Evolutionary conservation across 306 rosid species (phyloP), one percentile per base, ranked within the genome.

Genomic region (Macrotyloma uniflorum): DNA sequence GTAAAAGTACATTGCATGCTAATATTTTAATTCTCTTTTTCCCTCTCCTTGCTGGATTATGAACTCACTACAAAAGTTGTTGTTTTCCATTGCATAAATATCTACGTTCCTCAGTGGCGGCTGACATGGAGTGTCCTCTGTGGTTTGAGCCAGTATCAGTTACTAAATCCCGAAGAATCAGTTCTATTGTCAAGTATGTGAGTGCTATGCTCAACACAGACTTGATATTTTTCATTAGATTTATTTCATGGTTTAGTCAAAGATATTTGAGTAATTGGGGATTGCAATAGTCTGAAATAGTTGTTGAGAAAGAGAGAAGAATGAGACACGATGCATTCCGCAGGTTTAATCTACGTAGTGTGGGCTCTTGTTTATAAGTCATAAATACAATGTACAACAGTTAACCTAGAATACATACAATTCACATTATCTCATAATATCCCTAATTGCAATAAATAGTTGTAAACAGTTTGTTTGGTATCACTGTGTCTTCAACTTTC

Each of bases 91-190:
- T 53, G 63, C 68, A 73, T 70, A 42, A 33, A 46, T 75, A 69
- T 81, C n/a, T 8, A 7, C 38, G 23, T 43, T 83, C 59, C 49
- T 20, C 85, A 92, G 98, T 92, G 72, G 97, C 96, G 0, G 92
- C 91, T 49, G 89, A 84, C 28, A 80, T 67, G 62, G 75, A 70
- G 28, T 78, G 91, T 72, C 97, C 96, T 62, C 91, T 94, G 68
- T 94, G 97, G 96, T 94, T 94, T 88, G 98, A 94, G 85, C 97
- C 98, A 15, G 98, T 94, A 14, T 91, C 97, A 1, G 97, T 94
- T 83, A 86, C 87, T 74, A 94, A 94, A 86, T 89, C 98, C 42
- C 83, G 72, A 88, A 94, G 91, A 87, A 87, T 94, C 83, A 87
- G 71, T 46, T 84, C 90, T 16, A 84, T 94, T 86, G 89, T 36